Evolutionary conservation across 768 basidiomycete species (phyloP).

Genomic region (Scleroderma bovista): DNA sequence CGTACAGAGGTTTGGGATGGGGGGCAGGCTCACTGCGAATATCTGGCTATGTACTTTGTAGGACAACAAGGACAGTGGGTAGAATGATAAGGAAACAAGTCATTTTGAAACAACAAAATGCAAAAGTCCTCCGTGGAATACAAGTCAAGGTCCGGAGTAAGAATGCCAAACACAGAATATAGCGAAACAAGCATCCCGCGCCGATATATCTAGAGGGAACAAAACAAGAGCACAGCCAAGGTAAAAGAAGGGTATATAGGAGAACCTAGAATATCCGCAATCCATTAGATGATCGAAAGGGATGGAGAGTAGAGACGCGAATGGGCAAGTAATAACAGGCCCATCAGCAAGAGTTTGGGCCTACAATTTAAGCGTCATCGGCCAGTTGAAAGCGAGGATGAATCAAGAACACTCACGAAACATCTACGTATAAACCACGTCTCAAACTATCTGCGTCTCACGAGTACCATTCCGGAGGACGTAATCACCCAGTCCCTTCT

Average conservation of each 20-base stretch:
- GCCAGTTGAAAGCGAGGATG: too few species aligned
- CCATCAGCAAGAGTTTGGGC: too few species aligned
- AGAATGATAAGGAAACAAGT: neutral
- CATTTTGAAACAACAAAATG: too few species aligned
- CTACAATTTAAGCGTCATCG: too few species aligned
- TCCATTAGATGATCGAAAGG: neutral
- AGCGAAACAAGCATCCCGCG: neutral
- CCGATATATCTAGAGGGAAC: neutral
- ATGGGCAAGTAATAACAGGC: too few species aligned
- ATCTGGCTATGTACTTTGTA: too few species aligned
- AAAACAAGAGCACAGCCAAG: neutral
- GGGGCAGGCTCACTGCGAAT: too few species aligned
- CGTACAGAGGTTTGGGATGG: too few species aligned
- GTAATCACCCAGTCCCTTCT: constrained; percentile 44
- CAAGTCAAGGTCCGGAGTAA: neutral
- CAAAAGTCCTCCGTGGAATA: neutral
- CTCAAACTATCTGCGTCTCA: neutral
- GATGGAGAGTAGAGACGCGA: neutral
- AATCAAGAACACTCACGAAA: too few species aligned
- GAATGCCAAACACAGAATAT: neutral
- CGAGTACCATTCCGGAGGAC: neutral
- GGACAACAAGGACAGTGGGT: too few species aligned
- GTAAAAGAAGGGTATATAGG: neutral
- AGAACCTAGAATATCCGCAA: neutral
- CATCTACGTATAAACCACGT: too few species aligned